A percentile compares a stretch with the other conserved stretches of the same genome.
Evolutionary conservation across 768 basidiomycete species (phyloP).

Genomic region (Vararia minispora): DNA sequence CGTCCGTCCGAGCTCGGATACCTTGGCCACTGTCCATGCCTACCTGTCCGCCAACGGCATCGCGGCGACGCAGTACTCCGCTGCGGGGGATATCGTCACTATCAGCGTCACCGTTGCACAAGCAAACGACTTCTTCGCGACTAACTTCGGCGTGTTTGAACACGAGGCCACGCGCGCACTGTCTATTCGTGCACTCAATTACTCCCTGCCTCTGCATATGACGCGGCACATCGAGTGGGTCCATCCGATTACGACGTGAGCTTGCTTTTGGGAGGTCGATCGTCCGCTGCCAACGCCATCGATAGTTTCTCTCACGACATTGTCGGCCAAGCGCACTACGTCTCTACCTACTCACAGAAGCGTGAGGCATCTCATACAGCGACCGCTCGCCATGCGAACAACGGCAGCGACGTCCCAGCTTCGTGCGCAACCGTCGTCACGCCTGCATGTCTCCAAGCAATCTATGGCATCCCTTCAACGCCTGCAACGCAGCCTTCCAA

Average conservation of each 20-base stretch:
- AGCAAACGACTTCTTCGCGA: conserved; percentile 17
- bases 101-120: conserved; percentile 17
- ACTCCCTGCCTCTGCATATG: conserved; percentile 8
- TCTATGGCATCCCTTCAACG: conserved; percentile 16
- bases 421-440: conserved; percentile 11
- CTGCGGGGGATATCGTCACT: conserved; percentile 20
- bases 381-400: background rate
- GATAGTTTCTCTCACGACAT: conserved; percentile 4
- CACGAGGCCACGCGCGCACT: conserved; percentile 6
- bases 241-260: conserved; percentile 8
- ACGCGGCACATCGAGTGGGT: conserved; percentile 5
- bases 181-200: conserved; percentile 8
- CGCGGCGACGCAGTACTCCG: conserved; percentile 9
- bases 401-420: background rate
- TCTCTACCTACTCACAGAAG: background rate
- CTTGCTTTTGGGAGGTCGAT: background rate
- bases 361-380: background rate
- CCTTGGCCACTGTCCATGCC: conserved; percentile 2
- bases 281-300: conserved; percentile 13
- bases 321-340: background rate
- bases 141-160: conserved; percentile 12
- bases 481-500: conserved; percentile 10
- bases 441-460: conserved; percentile 15
- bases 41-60: conserved; percentile 9
- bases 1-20: conserved; percentile 5